phyloP scores from a whole-genome alignment of 768 basidiomycete genomes.

The Kwoniella dendrophila region DNA sequence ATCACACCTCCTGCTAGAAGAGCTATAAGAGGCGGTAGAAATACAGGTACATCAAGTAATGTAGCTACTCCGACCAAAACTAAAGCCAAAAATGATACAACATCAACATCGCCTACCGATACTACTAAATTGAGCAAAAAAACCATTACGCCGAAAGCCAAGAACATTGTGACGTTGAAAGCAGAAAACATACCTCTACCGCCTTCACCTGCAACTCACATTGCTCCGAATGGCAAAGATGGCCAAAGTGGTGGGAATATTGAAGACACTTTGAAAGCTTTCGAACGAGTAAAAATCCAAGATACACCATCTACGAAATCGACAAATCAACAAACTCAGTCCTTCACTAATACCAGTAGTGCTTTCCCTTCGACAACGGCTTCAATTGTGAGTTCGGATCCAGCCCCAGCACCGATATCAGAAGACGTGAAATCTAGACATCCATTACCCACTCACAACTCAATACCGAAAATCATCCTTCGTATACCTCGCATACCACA shows the following conservation, averaged over 20 bases:
- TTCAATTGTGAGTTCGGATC: neutral
- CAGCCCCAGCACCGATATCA: neutral
- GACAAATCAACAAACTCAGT: neutral
- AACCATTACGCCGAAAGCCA: constrained; percentile 9
- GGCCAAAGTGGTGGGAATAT: neutral
- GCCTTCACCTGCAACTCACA: neutral
- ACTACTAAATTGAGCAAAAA: neutral
- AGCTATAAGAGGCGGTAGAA: constrained; percentile 21
- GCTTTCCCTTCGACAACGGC: neutral
- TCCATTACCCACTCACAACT: neutral
- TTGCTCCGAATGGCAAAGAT: neutral
- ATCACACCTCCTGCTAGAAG: constrained; percentile 25
- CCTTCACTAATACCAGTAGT: neutral
- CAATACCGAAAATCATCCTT: constrained; percentile 27
- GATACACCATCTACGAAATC: constrained; percentile 18
- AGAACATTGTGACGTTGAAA: neutral
- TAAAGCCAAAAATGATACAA: neutral
- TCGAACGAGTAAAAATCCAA: constrained; percentile 14
- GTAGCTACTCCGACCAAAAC: constrained; percentile 24
- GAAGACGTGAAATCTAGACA: neutral
- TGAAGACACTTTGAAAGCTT: constrained; percentile 1
- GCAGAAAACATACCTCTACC: constrained; percentile 13
- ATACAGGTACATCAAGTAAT: constrained; percentile 6
- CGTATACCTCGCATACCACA: constrained; percentile 25
- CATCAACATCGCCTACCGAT: constrained; percentile 1